A percentile compares a stretch with the other conserved stretches of the same genome.
phyloP scores from a whole-genome alignment of 164 flowering plant species.

The Dillenia suffruticosa region DNA sequence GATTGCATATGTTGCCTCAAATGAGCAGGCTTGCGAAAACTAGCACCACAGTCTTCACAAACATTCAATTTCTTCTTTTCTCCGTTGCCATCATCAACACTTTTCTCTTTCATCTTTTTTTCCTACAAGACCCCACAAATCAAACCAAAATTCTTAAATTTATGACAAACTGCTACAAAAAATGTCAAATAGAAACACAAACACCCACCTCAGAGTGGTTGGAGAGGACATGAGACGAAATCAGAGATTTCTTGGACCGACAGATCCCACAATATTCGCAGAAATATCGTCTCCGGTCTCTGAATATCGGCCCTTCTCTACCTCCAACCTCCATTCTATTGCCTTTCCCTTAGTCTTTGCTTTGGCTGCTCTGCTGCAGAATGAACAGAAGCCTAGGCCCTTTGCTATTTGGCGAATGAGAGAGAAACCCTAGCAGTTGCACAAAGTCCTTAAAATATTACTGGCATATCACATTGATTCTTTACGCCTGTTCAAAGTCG shows the following conservation, averaged over 20 bases:
- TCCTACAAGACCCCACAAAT: not conserved
- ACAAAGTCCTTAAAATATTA: no score
- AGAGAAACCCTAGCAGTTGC: no score
- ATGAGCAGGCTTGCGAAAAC: slow-evolving; percentile 74
- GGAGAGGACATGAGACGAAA: slow-evolving; percentile 39
- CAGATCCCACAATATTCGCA: slow-evolving; percentile 64
- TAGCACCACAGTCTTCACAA: slow-evolving; percentile 71
- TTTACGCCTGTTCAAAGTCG: no score
- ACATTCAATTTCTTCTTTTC: slow-evolving; percentile 20
- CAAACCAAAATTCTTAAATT: not conserved
- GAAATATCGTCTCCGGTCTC: slow-evolving; percentile 49
- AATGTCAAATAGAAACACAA: not conserved
- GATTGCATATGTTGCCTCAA: slow-evolving; percentile 81
- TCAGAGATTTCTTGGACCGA: slow-evolving; percentile 57
- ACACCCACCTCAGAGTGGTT: slow-evolving; percentile 37
- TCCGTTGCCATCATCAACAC: slow-evolving; percentile 11
- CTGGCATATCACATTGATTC: no score
- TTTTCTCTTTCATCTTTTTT: slow-evolving; percentile 31
- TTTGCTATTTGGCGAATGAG: no score
- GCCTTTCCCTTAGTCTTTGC: not conserved
- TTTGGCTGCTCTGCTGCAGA: no score
- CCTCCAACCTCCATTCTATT: slow-evolving; percentile 1
- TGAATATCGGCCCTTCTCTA: slow-evolving; percentile 24
- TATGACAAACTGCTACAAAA: not conserved
- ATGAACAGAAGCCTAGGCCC: no score